Conservation (phyloP, 1,139 yeast genomes). For the Ogataea hybrid region DNA sequence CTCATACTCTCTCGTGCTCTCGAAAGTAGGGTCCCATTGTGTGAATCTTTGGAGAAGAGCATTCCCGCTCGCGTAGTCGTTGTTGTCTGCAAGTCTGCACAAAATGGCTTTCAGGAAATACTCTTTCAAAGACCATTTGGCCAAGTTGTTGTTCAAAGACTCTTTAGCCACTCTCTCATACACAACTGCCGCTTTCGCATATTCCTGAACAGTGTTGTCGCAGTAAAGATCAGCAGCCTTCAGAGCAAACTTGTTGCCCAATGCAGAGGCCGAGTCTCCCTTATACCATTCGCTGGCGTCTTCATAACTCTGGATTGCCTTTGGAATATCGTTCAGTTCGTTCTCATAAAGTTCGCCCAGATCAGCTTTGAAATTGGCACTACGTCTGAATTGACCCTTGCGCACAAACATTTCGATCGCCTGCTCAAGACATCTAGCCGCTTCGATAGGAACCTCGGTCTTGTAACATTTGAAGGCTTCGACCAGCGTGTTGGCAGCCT, state of each 20-base stretch:
- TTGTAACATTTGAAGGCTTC: slow-evolving; percentile 91
- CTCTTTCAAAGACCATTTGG: slow-evolving; percentile 92
- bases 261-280: slow-evolving; percentile 91
- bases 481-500: slow-evolving; percentile 85
- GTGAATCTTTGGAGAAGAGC: slow-evolving; percentile 64
- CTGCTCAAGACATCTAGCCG: slow-evolving; percentile 69
- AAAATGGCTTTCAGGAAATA: slow-evolving; percentile 81
- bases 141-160: slow-evolving; percentile 68
- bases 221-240: slow-evolving; percentile 92
- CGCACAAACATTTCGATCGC: slow-evolving; percentile 84
- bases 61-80: slow-evolving; percentile 83
- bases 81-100: slow-evolving; percentile 77
- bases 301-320: slow-evolving; percentile 78
- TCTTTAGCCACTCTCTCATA: slow-evolving; percentile 78
- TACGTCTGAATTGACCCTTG: slow-evolving; percentile 93
- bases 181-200: slow-evolving; percentile 67
- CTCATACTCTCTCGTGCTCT: slow-evolving; percentile 73
- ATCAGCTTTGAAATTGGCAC: slow-evolving; percentile 91
- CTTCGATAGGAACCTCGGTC: slow-evolving; percentile 69
- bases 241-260: slow-evolving; percentile 82
- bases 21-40: slow-evolving; percentile 77
- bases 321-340: slow-evolving; percentile 59
- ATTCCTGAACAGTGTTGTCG: slow-evolving; percentile 55
- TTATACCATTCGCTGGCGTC: slow-evolving; percentile 96
- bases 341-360: slow-evolving; percentile 83